Conservation (phyloP, 2,329 filamentous ascomycete species). For the Pseudocercospora cruenta region DNA sequence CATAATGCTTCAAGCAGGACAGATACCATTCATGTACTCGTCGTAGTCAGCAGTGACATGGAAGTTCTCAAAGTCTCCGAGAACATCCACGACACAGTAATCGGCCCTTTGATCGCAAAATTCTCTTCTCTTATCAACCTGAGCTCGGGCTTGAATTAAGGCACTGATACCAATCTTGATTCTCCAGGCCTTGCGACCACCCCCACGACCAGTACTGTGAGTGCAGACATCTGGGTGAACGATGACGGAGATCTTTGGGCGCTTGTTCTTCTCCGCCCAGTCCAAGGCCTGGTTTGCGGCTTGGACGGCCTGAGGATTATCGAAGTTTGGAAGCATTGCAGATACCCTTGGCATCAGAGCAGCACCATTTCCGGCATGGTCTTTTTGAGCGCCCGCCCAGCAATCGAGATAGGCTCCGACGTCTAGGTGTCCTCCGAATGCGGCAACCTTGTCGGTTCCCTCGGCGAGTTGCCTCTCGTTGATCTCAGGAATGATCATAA, state of each 20-base stretch:
- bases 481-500: conserved; percentile 7
- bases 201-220: background rate
- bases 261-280: background rate
- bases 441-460: background rate
- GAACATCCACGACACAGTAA: conserved; percentile 1
- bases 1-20: background rate
- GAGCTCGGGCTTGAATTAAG: background rate
- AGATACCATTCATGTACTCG: background rate
- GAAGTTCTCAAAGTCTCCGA: background rate
- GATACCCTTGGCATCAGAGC: background rate
- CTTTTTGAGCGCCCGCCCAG: background rate
- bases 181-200: background rate
- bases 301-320: background rate
- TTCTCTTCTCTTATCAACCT: background rate
- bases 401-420: conserved; percentile 4
- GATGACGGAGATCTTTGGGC: background rate
- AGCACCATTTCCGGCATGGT: background rate
- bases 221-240: background rate
- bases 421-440: background rate
- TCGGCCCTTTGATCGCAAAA: conserved; percentile 1
- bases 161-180: background rate
- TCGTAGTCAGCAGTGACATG: background rate
- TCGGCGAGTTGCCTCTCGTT: conserved; percentile 2
- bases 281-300: background rate
- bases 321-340: background rate